These are phyloP conservation scores for Neurospora tetraspora DNA, from an alignment of 495 filamentous ascomycete species.

Conservation along the genomic window DNA sequence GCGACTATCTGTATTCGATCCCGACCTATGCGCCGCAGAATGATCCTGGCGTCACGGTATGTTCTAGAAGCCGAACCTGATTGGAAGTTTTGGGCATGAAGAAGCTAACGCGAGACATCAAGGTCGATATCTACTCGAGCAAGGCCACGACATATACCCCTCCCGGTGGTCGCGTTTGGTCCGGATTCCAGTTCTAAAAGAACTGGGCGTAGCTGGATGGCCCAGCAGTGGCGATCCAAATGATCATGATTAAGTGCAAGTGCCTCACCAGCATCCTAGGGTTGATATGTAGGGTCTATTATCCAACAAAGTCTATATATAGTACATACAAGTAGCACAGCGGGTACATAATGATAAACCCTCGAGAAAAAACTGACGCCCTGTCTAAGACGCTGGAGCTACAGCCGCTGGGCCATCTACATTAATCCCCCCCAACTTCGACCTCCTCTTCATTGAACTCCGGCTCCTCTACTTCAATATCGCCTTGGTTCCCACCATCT, in stretches of 20 bases:
- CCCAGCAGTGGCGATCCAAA: not conserved
- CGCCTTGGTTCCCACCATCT: not conserved
- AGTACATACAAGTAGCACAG: not conserved
- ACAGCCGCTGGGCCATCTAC: not conserved
- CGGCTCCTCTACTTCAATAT: not conserved
- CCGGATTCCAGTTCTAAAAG: constrained; percentile 18
- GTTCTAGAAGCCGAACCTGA: not conserved
- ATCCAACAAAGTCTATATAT: not conserved
- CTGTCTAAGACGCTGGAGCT: not conserved
- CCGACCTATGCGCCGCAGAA: constrained; percentile 39
- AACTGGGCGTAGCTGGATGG: not conserved
- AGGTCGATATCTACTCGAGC: constrained; percentile 39
- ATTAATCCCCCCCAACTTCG: not conserved
- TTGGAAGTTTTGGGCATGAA: not conserved
- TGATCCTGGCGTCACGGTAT: constrained; percentile 39
- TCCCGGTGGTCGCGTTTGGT: constrained; percentile 44
- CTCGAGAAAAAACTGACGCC: not conserved
- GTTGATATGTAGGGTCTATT: not conserved
- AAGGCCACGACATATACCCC: constrained; percentile 37
- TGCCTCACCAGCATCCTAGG: not conserved
- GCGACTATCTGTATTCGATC: constrained; percentile 30
- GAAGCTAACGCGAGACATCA: not conserved
- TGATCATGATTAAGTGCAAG: not conserved
- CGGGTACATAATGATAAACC: not conserved
- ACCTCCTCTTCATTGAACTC: not conserved